Base-by-base conservation (phyloP, 371 early-diverging fungal genomes). In the Mortierella sp. region DNA sequence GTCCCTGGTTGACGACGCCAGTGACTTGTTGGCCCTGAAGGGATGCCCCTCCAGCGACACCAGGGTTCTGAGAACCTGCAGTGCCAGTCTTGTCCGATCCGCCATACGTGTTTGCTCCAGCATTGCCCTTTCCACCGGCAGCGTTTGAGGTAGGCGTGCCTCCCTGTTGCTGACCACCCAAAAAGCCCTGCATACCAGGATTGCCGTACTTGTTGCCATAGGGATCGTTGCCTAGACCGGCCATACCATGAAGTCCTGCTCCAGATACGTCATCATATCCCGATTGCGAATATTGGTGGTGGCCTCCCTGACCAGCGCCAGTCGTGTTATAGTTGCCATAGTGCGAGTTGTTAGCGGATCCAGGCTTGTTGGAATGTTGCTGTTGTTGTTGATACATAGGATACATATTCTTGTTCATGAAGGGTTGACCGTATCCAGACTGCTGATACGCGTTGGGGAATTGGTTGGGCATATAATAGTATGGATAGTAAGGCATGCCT, bases 321-420 rank as follows among this genome's bases (percentile, higher is more conserved):
- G 58, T 57, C 57, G 71, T 49, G 62, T 50, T 67, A 69, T 63
- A 71, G 81, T 47, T 69, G 51, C 57, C 56, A 54, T 56, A 79
- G 64, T 54, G 80, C 47, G 58, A 74, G 64, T 46, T 66, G 61
- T 52, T 72, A 48, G 55, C 58, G 18, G 82, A 50, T 5, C 74
- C 74, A 42, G 74, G 74, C 54, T 73, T 73, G 59, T 43, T 64
- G 26, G 67, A 67, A 21, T 64, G 66, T 61, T 67, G 66, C 65
- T 67, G 80, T 24, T 68, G 71, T 42, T 72, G 68, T 31, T 68
- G 82, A 57, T 91, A 90, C 90, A 90, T 88, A 28, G 92, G 91
- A 62, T 94, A 95, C 87, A 92, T 88, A 60, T 84, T 86, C 87
- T 94, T 94, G 85, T 91, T 92, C 82, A 90, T 85, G 34, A 91